phyloP scores from a whole-genome alignment of 2,329 filamentous ascomycete species.

The Diatrype stigma region DNA sequence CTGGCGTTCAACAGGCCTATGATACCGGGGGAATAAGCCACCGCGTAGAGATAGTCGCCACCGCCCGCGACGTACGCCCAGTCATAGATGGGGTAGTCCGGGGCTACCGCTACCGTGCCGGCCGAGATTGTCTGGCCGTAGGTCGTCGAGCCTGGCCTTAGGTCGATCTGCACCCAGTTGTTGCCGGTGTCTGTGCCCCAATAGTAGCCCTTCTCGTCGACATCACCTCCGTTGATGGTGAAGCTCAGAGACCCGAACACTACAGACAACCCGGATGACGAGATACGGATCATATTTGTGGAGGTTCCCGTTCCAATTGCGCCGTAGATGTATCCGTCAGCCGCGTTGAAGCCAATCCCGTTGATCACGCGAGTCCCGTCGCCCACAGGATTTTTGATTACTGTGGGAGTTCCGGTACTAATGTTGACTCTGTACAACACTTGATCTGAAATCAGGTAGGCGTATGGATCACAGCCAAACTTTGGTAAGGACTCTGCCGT shows the following conservation, averaged over 20 bases:
- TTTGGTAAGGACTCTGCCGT: not conserved
- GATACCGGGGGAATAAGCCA: not conserved
- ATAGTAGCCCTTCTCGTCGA: slow-evolving; percentile 5
- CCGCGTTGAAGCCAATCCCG: not conserved
- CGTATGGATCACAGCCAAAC: not conserved
- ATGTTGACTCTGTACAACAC: slow-evolving; percentile 1
- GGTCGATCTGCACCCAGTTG: slow-evolving; percentile 14
- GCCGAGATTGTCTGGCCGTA: slow-evolving; percentile 7
- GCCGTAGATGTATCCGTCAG: slow-evolving; percentile 1
- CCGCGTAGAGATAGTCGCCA: not conserved
- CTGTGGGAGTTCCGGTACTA: not conserved
- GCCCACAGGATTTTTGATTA: not conserved
- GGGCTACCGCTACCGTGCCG: not conserved
- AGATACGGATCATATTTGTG: not conserved
- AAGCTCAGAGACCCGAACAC: not conserved
- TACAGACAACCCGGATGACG: not conserved
- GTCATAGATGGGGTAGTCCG: not conserved
- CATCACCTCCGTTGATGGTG: not conserved
- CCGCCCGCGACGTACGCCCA: not conserved
- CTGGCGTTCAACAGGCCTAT: not conserved
- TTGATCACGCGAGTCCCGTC: slow-evolving; percentile 1
- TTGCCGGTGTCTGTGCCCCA: slow-evolving; percentile 11
- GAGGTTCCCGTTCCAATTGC: not conserved
- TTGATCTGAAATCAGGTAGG: not conserved
- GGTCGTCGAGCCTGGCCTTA: slow-evolving; percentile 12